Percentiles rank a stretch among this genome's conserved stretches.
These are phyloP conservation scores for Ascomycota sp. DNA, from an alignment of 2,329 filamentous ascomycete genomes.

Conservation along the genomic window DNA sequence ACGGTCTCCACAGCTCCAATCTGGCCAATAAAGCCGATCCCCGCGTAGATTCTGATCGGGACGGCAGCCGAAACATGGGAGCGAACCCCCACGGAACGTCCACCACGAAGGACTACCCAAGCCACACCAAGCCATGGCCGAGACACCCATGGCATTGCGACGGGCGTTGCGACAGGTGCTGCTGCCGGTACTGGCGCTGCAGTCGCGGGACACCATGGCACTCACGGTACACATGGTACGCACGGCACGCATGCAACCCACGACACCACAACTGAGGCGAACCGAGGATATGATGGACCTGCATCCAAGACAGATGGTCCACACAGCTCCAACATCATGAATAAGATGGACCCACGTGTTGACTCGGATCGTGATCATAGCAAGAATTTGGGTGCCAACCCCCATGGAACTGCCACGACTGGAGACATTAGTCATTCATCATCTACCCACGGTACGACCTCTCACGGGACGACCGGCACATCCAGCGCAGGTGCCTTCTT, in stretches of 20 bases:
- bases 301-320: conserved; percentile 19
- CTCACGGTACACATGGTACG: conserved; percentile 22
- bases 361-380: conserved; percentile 29
- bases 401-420: conserved; percentile 7
- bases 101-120: conserved; percentile 1
- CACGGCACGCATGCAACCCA: too few relatives aligned
- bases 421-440: conserved; percentile 1
- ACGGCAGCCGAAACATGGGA: conserved; percentile 12
- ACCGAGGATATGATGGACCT: conserved; percentile 6
- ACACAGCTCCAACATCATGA: conserved; percentile 23
- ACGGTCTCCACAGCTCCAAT: conserved; percentile 24
- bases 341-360: conserved; percentile 32
- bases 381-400: conserved; percentile 12
- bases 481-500: conserved; percentile 3
- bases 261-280: conserved; percentile 12
- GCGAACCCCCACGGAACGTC: conserved; percentile 8
- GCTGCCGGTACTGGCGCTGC: conserved; percentile 1
- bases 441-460: conserved; percentile 1
- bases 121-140: conserved; percentile 14
- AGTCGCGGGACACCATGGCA: conserved; percentile 14
- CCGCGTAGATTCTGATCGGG: conserved; percentile 31
- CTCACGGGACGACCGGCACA: conserved; percentile 4
- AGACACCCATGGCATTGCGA: conserved; percentile 5
- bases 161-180: conserved; percentile 1
- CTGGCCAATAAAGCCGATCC: conserved; percentile 30